These are phyloP conservation scores for Podospora australis DNA, from an alignment of 495 filamentous ascomycete species.

Conservation along the genomic window DNA sequence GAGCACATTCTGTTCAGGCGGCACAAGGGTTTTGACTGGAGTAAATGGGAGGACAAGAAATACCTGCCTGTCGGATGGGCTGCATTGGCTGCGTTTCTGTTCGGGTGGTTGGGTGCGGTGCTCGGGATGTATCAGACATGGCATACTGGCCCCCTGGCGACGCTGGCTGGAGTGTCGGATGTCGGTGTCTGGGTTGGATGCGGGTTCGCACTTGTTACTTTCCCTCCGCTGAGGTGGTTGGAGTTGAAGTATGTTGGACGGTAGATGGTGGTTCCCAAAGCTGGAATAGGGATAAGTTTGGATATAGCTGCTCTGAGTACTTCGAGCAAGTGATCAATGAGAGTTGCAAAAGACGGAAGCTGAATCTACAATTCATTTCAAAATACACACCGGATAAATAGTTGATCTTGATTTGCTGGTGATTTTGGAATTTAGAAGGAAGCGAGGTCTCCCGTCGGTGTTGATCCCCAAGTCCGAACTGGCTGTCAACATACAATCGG, in stretches of 20 bases:
- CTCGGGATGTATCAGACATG: constrained; percentile 61
- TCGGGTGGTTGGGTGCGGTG: constrained; percentile 61
- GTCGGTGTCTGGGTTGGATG: constrained; percentile 48
- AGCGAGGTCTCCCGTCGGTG: too few relatives aligned
- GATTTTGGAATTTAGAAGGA: too few relatives aligned
- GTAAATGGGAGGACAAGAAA: constrained; percentile 13
- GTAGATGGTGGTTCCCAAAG: constrained; percentile 17
- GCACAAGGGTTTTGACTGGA: constrained; percentile 51
- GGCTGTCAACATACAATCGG: not conserved
- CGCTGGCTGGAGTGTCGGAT: constrained; percentile 10
- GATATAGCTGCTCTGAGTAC: too few relatives aligned
- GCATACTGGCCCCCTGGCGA: constrained; percentile 57
- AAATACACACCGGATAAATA: too few relatives aligned
- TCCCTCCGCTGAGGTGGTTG: constrained; percentile 41
- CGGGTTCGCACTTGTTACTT: constrained; percentile 40
- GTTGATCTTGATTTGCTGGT: too few relatives aligned
- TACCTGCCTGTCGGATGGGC: constrained; percentile 57
- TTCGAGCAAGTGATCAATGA: too few relatives aligned
- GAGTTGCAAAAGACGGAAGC: too few relatives aligned
- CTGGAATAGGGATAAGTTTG: too few relatives aligned
- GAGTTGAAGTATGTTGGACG: constrained; percentile 39
- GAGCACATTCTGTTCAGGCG: constrained; percentile 60
- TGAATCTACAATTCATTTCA: too few relatives aligned
- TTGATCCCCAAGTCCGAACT: too few relatives aligned
- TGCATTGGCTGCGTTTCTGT: constrained; percentile 51